These are phyloP conservation scores for Apophysomyces sp. DNA, from an alignment of 371 early-diverging fungal species.

Conservation along the genomic window DNA sequence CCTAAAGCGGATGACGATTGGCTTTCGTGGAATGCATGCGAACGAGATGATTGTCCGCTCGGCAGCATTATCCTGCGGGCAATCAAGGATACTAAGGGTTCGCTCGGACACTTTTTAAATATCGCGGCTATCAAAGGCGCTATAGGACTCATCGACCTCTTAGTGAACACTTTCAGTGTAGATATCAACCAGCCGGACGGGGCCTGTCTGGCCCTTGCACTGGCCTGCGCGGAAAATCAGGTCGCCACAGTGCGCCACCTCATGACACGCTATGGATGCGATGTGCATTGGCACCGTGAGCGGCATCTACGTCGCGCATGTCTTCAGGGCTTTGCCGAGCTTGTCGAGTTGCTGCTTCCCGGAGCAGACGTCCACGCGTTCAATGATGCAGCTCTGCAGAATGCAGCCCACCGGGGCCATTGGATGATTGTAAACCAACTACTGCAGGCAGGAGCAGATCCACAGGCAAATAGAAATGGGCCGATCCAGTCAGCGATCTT, in stretches of 20 bases:
- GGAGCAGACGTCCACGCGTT: slow-evolving; percentile 54
- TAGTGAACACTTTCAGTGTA: slow-evolving; percentile 19
- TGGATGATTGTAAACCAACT: slow-evolving; percentile 14
- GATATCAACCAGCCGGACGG: slow-evolving; percentile 13
- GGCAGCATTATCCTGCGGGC: slow-evolving; percentile 19
- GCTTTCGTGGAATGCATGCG: slow-evolving; percentile 24
- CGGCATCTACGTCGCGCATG: slow-evolving; percentile 35
- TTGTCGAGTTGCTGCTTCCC: slow-evolving; percentile 53
- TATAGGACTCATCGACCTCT: slow-evolving; percentile 22
- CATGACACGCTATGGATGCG: slow-evolving; percentile 12
- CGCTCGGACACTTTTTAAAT: slow-evolving; percentile 16
- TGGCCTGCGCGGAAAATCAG: slow-evolving; percentile 32
- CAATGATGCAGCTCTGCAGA: slow-evolving; percentile 36
- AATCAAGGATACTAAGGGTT: slow-evolving; percentile 4
- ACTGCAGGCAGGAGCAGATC: slow-evolving; percentile 30
- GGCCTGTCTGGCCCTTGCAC: slow-evolving; percentile 15
- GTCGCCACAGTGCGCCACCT: slow-evolving; percentile 28
- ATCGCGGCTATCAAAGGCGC: slow-evolving; percentile 32
- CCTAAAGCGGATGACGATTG: slow-evolving; percentile 31
- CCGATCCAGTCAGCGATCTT: slow-evolving; percentile 22
- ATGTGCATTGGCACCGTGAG: slow-evolving; percentile 26
- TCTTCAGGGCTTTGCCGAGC: slow-evolving; percentile 57
- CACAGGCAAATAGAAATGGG: slow-evolving; percentile 22
- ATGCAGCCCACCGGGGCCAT: slow-evolving; percentile 30
- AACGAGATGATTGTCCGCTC: slow-evolving; percentile 13